Evolutionary conservation across 208 protist species (phyloP).

Genomic region (Crithidia sp.): DNA sequence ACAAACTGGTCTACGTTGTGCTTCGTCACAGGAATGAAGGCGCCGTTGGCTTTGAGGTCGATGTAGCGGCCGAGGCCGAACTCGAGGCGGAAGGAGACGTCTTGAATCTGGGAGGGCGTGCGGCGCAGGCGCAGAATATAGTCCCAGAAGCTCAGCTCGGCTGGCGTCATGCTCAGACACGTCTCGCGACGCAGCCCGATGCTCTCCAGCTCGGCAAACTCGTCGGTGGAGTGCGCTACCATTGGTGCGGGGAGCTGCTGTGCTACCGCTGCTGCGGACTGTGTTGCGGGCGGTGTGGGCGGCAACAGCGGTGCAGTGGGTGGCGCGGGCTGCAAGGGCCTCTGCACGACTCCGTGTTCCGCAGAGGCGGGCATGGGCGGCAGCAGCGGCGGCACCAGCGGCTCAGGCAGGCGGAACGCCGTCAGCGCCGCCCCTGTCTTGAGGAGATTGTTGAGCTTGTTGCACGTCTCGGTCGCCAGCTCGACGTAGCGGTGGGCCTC

Average conservation of each 20-base stretch:
- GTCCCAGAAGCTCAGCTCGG: conserved; percentile 36
- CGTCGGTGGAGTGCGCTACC: not conserved
- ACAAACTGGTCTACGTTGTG: conserved; percentile 52
- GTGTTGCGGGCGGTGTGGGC: not conserved
- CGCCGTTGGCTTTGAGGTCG: conserved; percentile 36
- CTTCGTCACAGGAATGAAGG: conserved; percentile 35
- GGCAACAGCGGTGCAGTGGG: not conserved
- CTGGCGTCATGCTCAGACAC: conserved; percentile 29
- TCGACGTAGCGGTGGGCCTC: conserved; percentile 40
- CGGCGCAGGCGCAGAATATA: conserved; percentile 28
- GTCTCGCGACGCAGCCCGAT: conserved; percentile 33
- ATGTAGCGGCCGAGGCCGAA: conserved; percentile 24
- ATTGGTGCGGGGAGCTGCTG: not conserved
- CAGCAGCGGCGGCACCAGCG: not conserved
- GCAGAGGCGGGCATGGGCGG: not conserved
- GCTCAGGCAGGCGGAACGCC: conserved; percentile 13
- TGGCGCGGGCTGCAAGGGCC: not conserved
- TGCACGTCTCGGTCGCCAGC: conserved; percentile 31
- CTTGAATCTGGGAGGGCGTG: conserved; percentile 24
- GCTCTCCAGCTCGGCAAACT: conserved; percentile 18
- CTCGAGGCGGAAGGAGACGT: conserved; percentile 36
- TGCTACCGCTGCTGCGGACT: conserved; percentile 3
- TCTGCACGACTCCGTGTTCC: not conserved
- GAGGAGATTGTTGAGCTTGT: conserved; percentile 30
- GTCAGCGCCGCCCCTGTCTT: conserved; percentile 29